Base-by-base conservation (phyloP, 768 basidiomycete genomes). In the Tulasnella sp. region DNA sequence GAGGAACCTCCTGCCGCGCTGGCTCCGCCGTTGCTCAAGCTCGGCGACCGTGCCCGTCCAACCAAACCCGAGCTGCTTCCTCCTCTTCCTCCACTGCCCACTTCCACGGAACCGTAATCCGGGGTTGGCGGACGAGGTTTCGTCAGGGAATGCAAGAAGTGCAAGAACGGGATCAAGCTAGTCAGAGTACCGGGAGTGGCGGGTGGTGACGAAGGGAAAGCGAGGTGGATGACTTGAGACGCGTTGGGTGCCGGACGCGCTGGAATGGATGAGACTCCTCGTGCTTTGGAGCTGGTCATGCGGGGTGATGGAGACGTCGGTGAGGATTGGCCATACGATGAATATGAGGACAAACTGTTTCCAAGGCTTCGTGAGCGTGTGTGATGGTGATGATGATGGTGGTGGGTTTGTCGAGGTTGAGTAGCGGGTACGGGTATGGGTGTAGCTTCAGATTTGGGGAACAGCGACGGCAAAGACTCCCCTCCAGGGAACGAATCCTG, bases 151-250 rank as follows among this genome's bases (percentile, higher is more conserved):
- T 93, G 91, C 76, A 94, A 83, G 83, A 93, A 93, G 57, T 87
- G 85, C 70, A 94, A 84, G 75, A 93, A 87, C 16, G 91, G 89
- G 77, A 91, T 85, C 29, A 94, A 84, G 57, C 88, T 84, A 23
- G 86, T 86, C 84, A 91, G 85, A n/a, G 89, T 89, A 44, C 84
- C 83, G 72, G 87, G 84, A 3, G 86, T 87, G 77, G 88, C 89
- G 3, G 86, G 23, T 91, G 90, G 9, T 93, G 85, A 82, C 93
- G 93, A 94, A 87, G 55, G 73, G 79, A 82, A 78, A 18, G 76
- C 69, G 29, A 81, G 78, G 48, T 79, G 82, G 35, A 81, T 81
- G 35, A 77, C 32, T 48, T 70, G 81, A n/a, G 74, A 70, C 46
- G 42, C 72, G 44, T 78, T 81, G 79, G 32, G 81, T 26, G 67